Evolutionary conservation across 2,329 filamentous ascomycete genomes (phyloP).

Genomic region (Teratosphaeria nubilosa): DNA sequence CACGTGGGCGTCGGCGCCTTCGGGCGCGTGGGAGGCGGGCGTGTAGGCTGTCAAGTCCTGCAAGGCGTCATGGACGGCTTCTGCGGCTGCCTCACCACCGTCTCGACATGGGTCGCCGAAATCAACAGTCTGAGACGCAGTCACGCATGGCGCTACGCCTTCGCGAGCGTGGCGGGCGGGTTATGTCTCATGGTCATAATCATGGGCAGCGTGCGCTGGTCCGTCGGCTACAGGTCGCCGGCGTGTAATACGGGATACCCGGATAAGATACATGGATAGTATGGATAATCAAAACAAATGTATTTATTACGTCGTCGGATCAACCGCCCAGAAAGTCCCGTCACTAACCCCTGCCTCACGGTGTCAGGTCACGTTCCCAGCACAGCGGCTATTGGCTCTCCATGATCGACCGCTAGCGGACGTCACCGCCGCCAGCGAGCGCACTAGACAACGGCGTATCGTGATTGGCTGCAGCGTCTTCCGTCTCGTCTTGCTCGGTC

Average conservation of each 20-base stretch:
- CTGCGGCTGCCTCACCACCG: slow-evolving; percentile 39
- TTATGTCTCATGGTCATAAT: slow-evolving; percentile 54
- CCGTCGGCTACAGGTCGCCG: slow-evolving; percentile 31
- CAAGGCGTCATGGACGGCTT: slow-evolving; percentile 41
- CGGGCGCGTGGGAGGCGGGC: slow-evolving; percentile 30
- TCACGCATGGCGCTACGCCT: slow-evolving; percentile 60
- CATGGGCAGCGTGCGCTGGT: slow-evolving; percentile 70
- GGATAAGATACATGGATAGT: slow-evolving; percentile 17
- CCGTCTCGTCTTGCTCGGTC: too few species aligned
- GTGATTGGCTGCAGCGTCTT: too few species aligned
- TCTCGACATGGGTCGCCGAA: slow-evolving; percentile 40
- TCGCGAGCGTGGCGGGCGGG: slow-evolving; percentile 48
- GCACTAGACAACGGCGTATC: too few species aligned
- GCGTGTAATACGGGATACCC: slow-evolving; percentile 28
- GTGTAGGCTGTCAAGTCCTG: slow-evolving; percentile 35
- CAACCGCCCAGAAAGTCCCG: too few species aligned
- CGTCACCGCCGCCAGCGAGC: too few species aligned
- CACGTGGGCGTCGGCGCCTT: slow-evolving; percentile 40
- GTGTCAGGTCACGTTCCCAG: too few species aligned
- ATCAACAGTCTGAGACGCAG: slow-evolving; percentile 30
- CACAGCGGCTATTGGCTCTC: too few species aligned
- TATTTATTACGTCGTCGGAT: too few species aligned
- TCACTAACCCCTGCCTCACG: too few species aligned
- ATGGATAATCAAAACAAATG: too few species aligned
- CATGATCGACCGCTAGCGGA: too few species aligned